Evolutionary conservation across 306 rosid species (phyloP).

Genomic region (Quercus suber): DNA sequence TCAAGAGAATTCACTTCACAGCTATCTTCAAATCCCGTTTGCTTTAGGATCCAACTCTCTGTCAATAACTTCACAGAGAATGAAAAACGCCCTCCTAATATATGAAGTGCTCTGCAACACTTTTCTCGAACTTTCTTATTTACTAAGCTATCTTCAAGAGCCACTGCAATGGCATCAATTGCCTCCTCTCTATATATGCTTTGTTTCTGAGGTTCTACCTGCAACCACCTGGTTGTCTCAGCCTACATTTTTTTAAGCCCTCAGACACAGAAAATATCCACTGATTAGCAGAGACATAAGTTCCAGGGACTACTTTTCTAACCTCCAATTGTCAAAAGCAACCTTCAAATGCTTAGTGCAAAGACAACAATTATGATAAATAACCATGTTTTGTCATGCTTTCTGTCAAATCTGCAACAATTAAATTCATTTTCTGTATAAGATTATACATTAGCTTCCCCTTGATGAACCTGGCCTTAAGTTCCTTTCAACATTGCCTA

Average conservation of each 20-base stretch:
- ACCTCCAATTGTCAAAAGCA: not conserved
- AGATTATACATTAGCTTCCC: not conserved
- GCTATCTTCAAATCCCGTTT: conserved; percentile 26
- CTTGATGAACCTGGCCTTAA: not conserved
- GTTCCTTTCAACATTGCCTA: not conserved
- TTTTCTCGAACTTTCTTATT: conserved; percentile 40
- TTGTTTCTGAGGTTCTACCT: conserved; percentile 52
- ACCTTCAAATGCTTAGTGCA: not conserved
- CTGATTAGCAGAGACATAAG: not conserved
- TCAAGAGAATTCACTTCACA: conserved; percentile 26
- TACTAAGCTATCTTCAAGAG: conserved; percentile 63
- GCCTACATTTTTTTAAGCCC: conserved; percentile 1
- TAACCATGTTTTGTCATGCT: not conserved
- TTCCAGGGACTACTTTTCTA: not conserved
- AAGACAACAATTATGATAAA: not conserved
- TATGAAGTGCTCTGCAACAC: conserved; percentile 60
- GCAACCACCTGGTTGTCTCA: conserved; percentile 17
- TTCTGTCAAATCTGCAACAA: not conserved
- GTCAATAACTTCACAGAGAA: conserved; percentile 40
- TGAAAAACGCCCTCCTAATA: conserved; percentile 65
- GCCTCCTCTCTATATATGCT: conserved; percentile 55
- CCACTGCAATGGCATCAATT: conserved; percentile 54
- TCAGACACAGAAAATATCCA: too few relatives aligned
- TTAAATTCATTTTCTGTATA: not conserved
- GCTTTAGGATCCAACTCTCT: conserved; percentile 36